phyloP scores from a whole-genome alignment of 768 basidiomycete genomes.

The Trametes sanguinea region DNA sequence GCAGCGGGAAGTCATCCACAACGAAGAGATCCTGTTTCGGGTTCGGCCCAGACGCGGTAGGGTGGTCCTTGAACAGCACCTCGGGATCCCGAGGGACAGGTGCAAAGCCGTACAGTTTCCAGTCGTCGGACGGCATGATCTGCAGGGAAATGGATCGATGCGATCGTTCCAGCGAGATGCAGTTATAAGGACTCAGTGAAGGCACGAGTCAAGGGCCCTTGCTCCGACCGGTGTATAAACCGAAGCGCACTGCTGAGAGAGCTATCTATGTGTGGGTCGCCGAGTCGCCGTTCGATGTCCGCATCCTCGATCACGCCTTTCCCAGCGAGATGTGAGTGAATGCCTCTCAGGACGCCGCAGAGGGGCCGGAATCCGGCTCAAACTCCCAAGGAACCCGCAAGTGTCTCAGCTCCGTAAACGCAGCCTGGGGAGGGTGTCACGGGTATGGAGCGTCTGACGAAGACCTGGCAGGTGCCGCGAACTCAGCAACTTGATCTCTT shows the following conservation, averaged over 20 bases:
- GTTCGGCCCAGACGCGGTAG: conserved; percentile 43
- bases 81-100: conserved; percentile 52
- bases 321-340: not conserved
- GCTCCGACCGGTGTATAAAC: too few relatives aligned
- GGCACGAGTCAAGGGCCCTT: too few relatives aligned
- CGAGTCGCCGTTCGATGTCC: not conserved
- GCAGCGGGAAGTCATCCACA: conserved; percentile 44
- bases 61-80: conserved; percentile 47
- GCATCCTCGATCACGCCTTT: not conserved
- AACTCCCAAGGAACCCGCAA: too few relatives aligned
- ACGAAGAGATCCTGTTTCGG: conserved; percentile 45
- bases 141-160: not conserved
- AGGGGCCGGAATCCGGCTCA: too few relatives aligned
- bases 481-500: too few relatives aligned
- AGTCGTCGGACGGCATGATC: conserved; percentile 16
- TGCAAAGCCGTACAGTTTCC: conserved; percentile 47
- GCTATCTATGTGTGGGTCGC: not conserved
- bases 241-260: not conserved
- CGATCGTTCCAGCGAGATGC: not conserved
- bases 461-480: not conserved
- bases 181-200: too few relatives aligned
- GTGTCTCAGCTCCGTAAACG: not conserved
- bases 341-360: too few relatives aligned
- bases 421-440: not conserved
- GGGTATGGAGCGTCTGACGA: not conserved